Evolutionary conservation across 306 rosid species (phyloP).

Genomic region (Amphicarpaea edgeworthii): DNA sequence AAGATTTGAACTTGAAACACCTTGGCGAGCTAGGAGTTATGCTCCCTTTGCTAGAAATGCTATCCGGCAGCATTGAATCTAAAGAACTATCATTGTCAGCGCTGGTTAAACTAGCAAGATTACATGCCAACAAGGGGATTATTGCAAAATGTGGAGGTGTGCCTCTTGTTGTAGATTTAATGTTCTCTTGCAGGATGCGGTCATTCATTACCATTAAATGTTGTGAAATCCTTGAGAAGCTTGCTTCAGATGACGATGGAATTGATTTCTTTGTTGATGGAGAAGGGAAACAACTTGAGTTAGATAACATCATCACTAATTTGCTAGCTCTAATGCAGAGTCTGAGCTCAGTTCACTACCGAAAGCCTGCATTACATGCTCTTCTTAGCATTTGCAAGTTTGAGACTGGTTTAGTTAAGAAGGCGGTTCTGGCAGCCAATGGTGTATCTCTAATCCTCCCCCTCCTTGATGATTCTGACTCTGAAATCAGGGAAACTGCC

Average conservation of each 20-base stretch:
- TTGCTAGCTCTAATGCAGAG: not conserved
- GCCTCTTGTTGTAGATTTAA: not conserved
- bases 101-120: not conserved
- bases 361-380: not conserved
- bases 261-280: constrained; percentile 2
- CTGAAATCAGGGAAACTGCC: constrained; percentile 55
- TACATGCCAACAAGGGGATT: not conserved
- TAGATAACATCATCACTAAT: not conserved
- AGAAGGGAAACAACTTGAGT: not conserved
- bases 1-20: constrained; percentile 4
- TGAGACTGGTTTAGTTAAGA: constrained; percentile 68
- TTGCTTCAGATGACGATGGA: constrained; percentile 1
- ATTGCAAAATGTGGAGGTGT: not conserved
- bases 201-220: not conserved
- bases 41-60: not conserved
- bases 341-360: not conserved
- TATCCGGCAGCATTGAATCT: not conserved
- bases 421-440: constrained; percentile 66
- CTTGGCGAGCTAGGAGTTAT: not conserved
- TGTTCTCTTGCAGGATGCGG: not conserved
- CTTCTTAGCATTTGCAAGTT: constrained; percentile 71
- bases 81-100: not conserved
- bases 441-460: constrained; percentile 69
- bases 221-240: not conserved
- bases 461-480: constrained; percentile 33